Evolutionary conservation across 2,329 filamentous ascomycete species (phyloP).

Genomic region (Rutstroemia sydowiana): DNA sequence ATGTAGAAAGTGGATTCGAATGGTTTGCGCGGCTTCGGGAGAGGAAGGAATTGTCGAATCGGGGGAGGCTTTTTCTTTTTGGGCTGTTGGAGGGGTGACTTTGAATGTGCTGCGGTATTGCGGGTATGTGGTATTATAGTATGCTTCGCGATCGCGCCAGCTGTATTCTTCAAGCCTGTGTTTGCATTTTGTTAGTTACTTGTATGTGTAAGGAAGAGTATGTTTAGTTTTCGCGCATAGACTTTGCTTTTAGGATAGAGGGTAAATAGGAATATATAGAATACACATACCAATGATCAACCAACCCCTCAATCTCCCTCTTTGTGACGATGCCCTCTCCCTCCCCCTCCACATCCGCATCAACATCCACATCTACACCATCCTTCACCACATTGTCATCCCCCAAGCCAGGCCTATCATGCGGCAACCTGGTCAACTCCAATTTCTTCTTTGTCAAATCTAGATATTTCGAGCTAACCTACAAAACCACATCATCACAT

Average conservation of each 20-base stretch:
- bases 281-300: constrained; percentile 56
- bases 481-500: not conserved
- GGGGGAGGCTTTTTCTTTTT: constrained; percentile 27
- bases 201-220: not conserved
- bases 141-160: constrained; percentile 53
- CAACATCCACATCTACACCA: not conserved
- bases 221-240: not conserved
- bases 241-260: not conserved
- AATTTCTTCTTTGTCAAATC: constrained; percentile 61
- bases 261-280: not conserved
- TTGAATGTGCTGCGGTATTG: constrained; percentile 50
- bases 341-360: not conserved
- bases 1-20: constrained; percentile 61
- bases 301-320: constrained; percentile 51
- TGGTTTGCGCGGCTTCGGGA: constrained; percentile 23
- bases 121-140: constrained; percentile 50
- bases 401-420: constrained; percentile 34
- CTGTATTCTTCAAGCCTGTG: constrained; percentile 57
- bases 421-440: constrained; percentile 57
- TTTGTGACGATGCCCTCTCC: constrained; percentile 51
- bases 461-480: constrained; percentile 62
- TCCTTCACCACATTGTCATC: not conserved
- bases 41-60: not conserved
- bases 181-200: not conserved
- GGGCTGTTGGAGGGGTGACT: constrained; percentile 30